Evolutionary conservation across 768 basidiomycete species (phyloP).

Genomic region (Botryobasidium botryosum): DNA sequence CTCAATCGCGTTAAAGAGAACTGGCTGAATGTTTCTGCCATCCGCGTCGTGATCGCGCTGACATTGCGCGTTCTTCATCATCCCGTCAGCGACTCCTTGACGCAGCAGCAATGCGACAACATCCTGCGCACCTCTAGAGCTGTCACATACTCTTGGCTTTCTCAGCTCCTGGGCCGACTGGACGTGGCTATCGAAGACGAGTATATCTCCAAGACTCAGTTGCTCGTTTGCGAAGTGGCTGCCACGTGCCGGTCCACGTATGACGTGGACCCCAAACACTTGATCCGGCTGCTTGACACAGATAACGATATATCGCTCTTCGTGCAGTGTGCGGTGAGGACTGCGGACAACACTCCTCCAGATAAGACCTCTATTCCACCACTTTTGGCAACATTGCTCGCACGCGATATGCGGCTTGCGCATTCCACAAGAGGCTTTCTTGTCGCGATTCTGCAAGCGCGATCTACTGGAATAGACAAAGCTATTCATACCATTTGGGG

Average conservation of each 20-base stretch:
- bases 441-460: background rate
- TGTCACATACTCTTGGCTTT: constrained; percentile 24
- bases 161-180: constrained; percentile 19
- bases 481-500: background rate
- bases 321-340: constrained; percentile 1
- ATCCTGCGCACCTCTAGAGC: constrained; percentile 19
- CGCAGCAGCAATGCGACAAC: constrained; percentile 9
- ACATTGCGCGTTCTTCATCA: no score
- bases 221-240: constrained; percentile 23
- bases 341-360: background rate
- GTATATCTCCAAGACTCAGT: constrained; percentile 10
- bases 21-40: constrained; percentile 24
- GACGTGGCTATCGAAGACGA: constrained; percentile 8
- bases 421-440: background rate
- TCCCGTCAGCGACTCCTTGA: constrained; percentile 20
- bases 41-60: constrained; percentile 22
- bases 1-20: constrained; percentile 24
- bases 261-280: background rate
- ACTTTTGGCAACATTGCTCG: background rate
- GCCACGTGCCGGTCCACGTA: constrained; percentile 4
- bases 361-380: background rate
- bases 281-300: background rate
- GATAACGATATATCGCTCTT: constrained; percentile 2
- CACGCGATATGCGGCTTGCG: constrained; percentile 3
- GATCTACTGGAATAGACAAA: background rate